These are phyloP conservation scores for Beauveria rudraprayagi DNA, from an alignment of 2,329 filamentous ascomycete genomes.

Conservation along the genomic window DNA sequence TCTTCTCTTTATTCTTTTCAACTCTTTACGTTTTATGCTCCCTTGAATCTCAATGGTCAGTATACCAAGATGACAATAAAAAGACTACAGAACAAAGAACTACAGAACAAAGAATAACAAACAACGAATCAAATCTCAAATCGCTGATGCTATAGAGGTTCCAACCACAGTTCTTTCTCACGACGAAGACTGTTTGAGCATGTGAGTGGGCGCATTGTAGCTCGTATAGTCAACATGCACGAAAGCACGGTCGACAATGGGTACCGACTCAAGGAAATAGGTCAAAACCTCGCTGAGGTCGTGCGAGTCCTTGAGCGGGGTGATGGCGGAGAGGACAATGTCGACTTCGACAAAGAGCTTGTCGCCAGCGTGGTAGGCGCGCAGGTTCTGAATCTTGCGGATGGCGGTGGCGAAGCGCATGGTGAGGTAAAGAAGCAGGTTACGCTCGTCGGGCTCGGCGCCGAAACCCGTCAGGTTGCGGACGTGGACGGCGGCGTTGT, in stretches of 20 bases:
- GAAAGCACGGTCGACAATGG: slow-evolving; percentile 66
- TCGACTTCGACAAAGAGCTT: slow-evolving; percentile 78
- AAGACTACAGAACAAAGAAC: not conserved
- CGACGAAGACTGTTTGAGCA: slow-evolving; percentile 29
- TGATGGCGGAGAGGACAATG: slow-evolving; percentile 71
- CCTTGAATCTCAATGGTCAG: not conserved
- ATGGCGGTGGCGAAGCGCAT: slow-evolving; percentile 91
- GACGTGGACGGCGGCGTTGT: slow-evolving; percentile 68
- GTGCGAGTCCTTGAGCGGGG: slow-evolving; percentile 69
- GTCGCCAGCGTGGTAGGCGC: slow-evolving; percentile 79
- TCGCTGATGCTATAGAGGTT: not conserved
- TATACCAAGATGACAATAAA: not conserved
- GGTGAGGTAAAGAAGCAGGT: slow-evolving; percentile 79
- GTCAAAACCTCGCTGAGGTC: slow-evolving; percentile 71
- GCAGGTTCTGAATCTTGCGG: slow-evolving; percentile 73
- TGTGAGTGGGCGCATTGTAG: slow-evolving; percentile 54
- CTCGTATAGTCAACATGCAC: slow-evolving; percentile 59
- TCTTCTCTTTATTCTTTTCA: not conserved
- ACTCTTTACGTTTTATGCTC: not conserved
- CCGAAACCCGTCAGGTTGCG: slow-evolving; percentile 73
- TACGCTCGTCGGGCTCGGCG: slow-evolving; percentile 72
- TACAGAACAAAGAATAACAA: not conserved
- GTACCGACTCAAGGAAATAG: slow-evolving; percentile 78
- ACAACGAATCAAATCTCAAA: not conserved
- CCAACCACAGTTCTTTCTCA: not conserved